A percentile compares a stretch with the other conserved stretches of the same genome.
These are phyloP conservation scores for Botrytis galanthina DNA, from an alignment of 2,329 filamentous ascomycete genomes.

Conservation along the genomic window DNA sequence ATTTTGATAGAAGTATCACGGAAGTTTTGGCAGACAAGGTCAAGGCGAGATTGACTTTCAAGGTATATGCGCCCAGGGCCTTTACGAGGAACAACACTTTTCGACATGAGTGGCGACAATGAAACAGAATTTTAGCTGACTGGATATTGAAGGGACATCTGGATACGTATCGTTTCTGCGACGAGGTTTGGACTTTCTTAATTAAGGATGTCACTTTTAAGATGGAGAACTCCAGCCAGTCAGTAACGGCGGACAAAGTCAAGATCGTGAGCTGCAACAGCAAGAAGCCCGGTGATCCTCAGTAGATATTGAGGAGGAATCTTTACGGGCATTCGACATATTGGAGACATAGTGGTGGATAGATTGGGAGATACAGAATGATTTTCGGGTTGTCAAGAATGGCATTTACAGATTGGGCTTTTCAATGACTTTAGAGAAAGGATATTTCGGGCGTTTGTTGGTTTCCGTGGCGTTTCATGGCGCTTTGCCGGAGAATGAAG, in stretches of 20 bases:
- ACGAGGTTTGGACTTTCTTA: conserved; percentile 99
- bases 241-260: conserved; percentile 82
- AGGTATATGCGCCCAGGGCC: conserved; percentile 58
- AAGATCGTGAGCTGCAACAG: conserved; percentile 99
- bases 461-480: conserved; percentile 7
- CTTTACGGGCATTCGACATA: neutral
- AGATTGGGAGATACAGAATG: neutral
- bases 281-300: conserved; percentile 66
- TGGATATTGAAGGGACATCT: conserved; percentile 71
- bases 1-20: conserved; percentile 92
- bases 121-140: conserved; percentile 27
- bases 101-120: neutral
- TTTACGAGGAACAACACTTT: neutral
- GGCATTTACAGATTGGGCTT: conserved; percentile 2
- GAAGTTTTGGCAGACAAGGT: conserved; percentile 91
- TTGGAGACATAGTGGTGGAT: neutral
- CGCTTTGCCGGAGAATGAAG: neutral
- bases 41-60: conserved; percentile 87
- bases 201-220: conserved; percentile 99
- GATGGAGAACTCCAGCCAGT: conserved; percentile 72
- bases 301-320: conserved; percentile 27
- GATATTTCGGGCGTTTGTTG: conserved; percentile 8
- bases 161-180: conserved; percentile 98
- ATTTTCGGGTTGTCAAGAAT: neutral
- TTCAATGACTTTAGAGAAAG: conserved; percentile 1